A percentile compares a stretch with the other conserved stretches of the same genome.
Evolutionary conservation across 768 basidiomycete genomes (phyloP).

Genomic region (Lactifluus subvellereus): DNA sequence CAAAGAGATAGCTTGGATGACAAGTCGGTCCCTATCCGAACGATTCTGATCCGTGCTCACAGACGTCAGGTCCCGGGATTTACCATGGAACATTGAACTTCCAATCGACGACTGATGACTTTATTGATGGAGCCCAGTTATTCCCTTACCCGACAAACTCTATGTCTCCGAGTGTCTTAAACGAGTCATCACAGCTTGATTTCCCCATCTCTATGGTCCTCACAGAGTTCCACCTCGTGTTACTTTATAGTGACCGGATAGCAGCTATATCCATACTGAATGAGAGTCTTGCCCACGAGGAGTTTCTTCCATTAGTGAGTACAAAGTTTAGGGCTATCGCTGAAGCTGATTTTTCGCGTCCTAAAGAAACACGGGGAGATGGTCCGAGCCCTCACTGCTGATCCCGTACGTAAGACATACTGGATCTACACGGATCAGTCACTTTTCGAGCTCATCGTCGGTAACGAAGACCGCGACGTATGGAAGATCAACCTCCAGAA

Average conservation of each 20-base stretch:
- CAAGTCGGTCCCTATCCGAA: slow-evolving; percentile 46
- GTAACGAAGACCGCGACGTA: slow-evolving; percentile 88
- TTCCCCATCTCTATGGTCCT: slow-evolving; percentile 72
- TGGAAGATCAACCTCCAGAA: slow-evolving; percentile 88
- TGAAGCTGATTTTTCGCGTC: neutral
- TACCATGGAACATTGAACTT: slow-evolving; percentile 80
- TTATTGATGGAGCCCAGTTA: slow-evolving; percentile 72
- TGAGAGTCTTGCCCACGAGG: slow-evolving; percentile 80
- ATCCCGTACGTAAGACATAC: slow-evolving; percentile 83
- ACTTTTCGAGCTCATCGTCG: slow-evolving; percentile 79
- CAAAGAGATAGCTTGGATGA: slow-evolving; percentile 84
- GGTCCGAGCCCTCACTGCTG: slow-evolving; percentile 70
- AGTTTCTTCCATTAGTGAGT: slow-evolving; percentile 70
- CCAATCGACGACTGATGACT: slow-evolving; percentile 60
- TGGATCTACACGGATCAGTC: slow-evolving; percentile 92
- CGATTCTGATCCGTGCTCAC: slow-evolving; percentile 4
- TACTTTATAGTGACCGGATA: slow-evolving; percentile 76
- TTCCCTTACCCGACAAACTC: slow-evolving; percentile 62
- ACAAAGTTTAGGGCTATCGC: neutral
- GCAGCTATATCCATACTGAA: slow-evolving; percentile 74
- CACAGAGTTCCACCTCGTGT: slow-evolving; percentile 88
- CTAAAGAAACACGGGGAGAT: slow-evolving; percentile 67
- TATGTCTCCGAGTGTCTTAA: slow-evolving; percentile 30
- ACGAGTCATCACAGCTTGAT: slow-evolving; percentile 30
- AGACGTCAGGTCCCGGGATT: slow-evolving; percentile 65